Evolutionary conservation across 139 green algal genomes (phyloP), one percentile per base, ranked within the genome.

Genomic region (Choricystis sp.): DNA sequence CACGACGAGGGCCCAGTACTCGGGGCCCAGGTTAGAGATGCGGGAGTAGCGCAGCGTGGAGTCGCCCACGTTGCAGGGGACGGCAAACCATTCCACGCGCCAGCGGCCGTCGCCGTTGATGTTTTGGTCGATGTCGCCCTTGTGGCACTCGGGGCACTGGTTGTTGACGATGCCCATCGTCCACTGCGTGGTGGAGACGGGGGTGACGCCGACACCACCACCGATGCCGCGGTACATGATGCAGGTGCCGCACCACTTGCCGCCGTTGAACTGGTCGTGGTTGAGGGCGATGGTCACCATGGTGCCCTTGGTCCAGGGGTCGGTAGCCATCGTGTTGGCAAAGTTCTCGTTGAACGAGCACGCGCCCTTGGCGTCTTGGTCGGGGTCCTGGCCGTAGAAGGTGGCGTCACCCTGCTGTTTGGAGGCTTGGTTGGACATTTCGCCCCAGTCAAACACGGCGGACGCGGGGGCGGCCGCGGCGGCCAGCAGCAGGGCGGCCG

Each of bases 1-100:
- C 21, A 74, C 63, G 24, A 74, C 69, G 3, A 74, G 23, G 24
- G 28, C 52, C 59, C 59, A 74, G 69, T 74, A 74, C 2, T 69
- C 16, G 9, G 40, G 40, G 40, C 40, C 40, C 26, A 58, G 40
- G 29, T 28, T 31, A 29, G 63, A 31, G 4, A 68, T 61, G 29
- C 66, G 57, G 49, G 28, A 61, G 59, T 67, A 74, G 19, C 48
- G 26, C n/a, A 74, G 27, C 19, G 30, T 69, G 63, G 29, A 64
- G 69, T 60, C 25, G 29, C 69, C 69, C 59, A 69, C 63, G 23
- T 57, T 56, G 69, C 69, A 74, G 59, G 58, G 49, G 22, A 65
- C 56, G 9, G 69, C 69, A 56, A 64, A 69, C 69, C 69, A 74
- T 63, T 74, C 58, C 26, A 66, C 63, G 19, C 64, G 22, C 69